Evolutionary conservation across 2,329 filamentous ascomycete species (phyloP).

Genomic region (Stachybotrys chlorohalonatus): DNA sequence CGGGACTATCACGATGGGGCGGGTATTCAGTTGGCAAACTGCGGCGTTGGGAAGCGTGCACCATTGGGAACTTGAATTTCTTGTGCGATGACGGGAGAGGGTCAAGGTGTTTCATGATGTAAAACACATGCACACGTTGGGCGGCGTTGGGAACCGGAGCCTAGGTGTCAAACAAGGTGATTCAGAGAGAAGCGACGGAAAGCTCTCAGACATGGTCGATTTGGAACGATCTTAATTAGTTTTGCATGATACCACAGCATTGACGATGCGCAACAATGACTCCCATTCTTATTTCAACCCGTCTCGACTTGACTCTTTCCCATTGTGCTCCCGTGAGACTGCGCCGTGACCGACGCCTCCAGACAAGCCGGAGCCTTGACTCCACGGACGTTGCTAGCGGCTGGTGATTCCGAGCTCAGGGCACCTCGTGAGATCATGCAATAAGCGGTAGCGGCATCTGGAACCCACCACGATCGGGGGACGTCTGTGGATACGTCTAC

Average conservation of each 20-base stretch:
- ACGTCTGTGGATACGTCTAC: too few relatives aligned
- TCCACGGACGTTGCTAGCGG: too few relatives aligned
- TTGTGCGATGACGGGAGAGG: background rate
- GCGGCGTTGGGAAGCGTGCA: background rate
- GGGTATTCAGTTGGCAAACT: background rate
- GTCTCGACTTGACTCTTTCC: background rate
- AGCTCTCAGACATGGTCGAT: background rate
- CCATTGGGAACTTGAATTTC: background rate
- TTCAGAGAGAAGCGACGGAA: too few relatives aligned
- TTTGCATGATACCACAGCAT: background rate
- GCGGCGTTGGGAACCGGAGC: background rate
- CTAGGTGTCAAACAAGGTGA: background rate
- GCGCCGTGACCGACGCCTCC: too few relatives aligned
- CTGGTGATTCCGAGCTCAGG: too few relatives aligned
- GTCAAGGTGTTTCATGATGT: background rate
- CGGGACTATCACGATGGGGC: background rate
- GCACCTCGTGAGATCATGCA: too few relatives aligned
- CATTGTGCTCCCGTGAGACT: background rate
- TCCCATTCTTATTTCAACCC: background rate
- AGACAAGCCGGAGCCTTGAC: too few relatives aligned
- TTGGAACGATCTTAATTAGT: background rate
- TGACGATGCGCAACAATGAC: background rate
- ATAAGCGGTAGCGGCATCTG: too few relatives aligned
- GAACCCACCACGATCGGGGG: too few relatives aligned
- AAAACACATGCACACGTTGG: background rate